phyloP scores from a whole-genome alignment of 2,329 filamentous ascomycete genomes.

The Gnomoniopsis smithogilvyi region DNA sequence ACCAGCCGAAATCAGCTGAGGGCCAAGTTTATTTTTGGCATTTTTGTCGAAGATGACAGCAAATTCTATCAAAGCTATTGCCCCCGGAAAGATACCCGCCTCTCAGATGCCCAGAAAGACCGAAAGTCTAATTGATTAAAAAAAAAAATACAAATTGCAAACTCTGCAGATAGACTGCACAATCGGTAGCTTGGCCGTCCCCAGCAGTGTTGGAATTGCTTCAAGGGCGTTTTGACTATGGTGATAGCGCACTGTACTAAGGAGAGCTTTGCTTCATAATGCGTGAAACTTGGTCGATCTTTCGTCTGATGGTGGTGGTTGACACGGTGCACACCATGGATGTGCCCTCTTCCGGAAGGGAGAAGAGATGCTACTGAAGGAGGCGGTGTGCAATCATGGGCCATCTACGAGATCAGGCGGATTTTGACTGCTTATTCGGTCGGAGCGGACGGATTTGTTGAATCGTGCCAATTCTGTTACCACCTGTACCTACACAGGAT shows the following conservation, averaged over 20 bases:
- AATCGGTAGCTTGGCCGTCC: no score
- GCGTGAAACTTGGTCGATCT: constrained; percentile 4
- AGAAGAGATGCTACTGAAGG: no score
- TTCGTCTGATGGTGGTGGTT: background rate
- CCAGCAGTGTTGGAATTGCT: background rate
- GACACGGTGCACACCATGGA: background rate
- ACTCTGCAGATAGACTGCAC: no score
- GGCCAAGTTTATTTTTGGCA: no score
- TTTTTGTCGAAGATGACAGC: no score
- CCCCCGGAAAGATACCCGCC: no score
- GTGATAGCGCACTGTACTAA: background rate
- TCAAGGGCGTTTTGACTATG: background rate
- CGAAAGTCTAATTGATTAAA: no score
- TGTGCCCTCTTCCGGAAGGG: background rate
- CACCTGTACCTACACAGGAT: background rate
- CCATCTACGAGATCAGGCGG: background rate
- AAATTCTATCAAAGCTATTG: no score
- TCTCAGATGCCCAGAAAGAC: no score
- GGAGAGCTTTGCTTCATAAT: background rate
- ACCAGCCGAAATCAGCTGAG: no score
- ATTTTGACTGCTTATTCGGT: background rate
- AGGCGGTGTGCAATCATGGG: background rate
- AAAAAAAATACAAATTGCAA: no score
- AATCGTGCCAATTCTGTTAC: background rate
- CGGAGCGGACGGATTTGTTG: background rate